phyloP scores from a whole-genome alignment of 2,329 filamentous ascomycete genomes.

The Penicillium brevicompactum region DNA sequence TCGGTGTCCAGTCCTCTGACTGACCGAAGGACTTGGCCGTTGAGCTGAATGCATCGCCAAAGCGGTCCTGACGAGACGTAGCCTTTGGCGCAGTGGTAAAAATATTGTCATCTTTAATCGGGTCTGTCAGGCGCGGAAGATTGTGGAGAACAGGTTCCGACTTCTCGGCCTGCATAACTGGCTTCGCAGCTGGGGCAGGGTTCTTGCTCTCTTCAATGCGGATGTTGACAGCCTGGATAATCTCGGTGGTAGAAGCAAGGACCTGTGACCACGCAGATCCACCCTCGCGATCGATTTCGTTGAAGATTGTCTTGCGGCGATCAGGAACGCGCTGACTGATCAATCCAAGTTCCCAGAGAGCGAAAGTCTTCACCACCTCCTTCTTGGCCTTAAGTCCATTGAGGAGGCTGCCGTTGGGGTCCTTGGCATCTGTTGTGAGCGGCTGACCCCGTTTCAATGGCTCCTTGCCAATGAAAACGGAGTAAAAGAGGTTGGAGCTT shows the following conservation, averaged over 20 bases:
- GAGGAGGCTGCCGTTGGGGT: slow-evolving; percentile 86
- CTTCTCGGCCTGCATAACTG: slow-evolving; percentile 47
- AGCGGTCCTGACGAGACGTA: slow-evolving; percentile 36
- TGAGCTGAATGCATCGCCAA: slow-evolving; percentile 46
- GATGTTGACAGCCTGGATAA: slow-evolving; percentile 66
- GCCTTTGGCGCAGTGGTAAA: slow-evolving; percentile 45
- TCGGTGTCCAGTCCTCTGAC: slow-evolving; percentile 47
- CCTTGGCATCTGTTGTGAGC: slow-evolving; percentile 80
- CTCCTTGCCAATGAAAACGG: slow-evolving; percentile 75
- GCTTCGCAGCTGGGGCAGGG: slow-evolving; percentile 36
- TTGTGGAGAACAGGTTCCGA: slow-evolving; percentile 43
- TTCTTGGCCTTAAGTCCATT: slow-evolving; percentile 84
- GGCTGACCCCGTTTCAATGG: slow-evolving; percentile 84
- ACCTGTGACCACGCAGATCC: slow-evolving; percentile 83
- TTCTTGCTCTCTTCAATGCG: slow-evolving; percentile 67
- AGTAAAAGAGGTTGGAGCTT: slow-evolving; percentile 74
- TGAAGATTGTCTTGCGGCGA: slow-evolving; percentile 80
- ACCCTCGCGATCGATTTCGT: slow-evolving; percentile 80
- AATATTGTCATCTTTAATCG: slow-evolving; percentile 52
- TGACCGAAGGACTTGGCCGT: slow-evolving; percentile 51
- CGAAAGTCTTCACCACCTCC: slow-evolving; percentile 74
- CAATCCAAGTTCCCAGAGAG: slow-evolving; percentile 85
- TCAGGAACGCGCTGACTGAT: slow-evolving; percentile 74
- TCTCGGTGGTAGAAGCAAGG: slow-evolving; percentile 66
- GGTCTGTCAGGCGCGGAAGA: slow-evolving; percentile 54